These are phyloP conservation scores for Microstroma glucosiphilum DNA, from an alignment of 1,284 basidiomycete species.

Conservation along the genomic window DNA sequence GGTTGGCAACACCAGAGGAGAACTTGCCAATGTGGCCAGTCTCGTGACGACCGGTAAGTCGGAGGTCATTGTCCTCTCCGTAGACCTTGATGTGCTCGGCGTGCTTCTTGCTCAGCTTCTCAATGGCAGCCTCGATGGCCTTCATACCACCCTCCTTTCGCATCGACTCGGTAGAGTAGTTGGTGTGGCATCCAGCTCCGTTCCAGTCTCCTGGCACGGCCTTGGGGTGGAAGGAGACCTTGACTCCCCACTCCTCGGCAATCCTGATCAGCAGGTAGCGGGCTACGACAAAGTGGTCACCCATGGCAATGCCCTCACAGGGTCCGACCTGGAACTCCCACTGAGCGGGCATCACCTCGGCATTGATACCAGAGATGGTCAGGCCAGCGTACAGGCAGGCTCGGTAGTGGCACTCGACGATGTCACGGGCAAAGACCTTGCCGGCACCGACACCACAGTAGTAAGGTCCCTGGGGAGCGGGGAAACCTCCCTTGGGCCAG, in stretches of 20 bases:
- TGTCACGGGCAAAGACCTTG: constrained; percentile 95
- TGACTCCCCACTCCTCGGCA: constrained; percentile 96
- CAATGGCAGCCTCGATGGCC: constrained; percentile 85
- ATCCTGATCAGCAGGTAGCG: constrained; percentile 48
- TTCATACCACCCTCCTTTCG: constrained; percentile 66
- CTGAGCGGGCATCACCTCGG: constrained; percentile 99
- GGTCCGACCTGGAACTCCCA: constrained; percentile 99
- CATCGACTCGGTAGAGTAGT: constrained; percentile 47
- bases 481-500: constrained; percentile 89
- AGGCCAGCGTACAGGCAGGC: constrained; percentile 90
- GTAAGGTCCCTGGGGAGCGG: constrained; percentile 97
- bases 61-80: constrained; percentile 50
- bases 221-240: constrained; percentile 96
- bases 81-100: constrained; percentile 51
- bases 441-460: constrained; percentile 99
- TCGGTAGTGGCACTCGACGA: constrained; percentile 98
- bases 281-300: constrained; percentile 62
- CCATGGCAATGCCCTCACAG: constrained; percentile 95
- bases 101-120: constrained; percentile 54
- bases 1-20: constrained; percentile 92
- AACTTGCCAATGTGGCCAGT: constrained; percentile 91
- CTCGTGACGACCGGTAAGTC: constrained; percentile 58
- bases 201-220: constrained; percentile 98
- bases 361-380: constrained; percentile 99
- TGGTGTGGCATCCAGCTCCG: constrained; percentile 77